phyloP scores from a whole-genome alignment of 176 grass and related monocot genomes.

The Microstegium vimineum region DNA sequence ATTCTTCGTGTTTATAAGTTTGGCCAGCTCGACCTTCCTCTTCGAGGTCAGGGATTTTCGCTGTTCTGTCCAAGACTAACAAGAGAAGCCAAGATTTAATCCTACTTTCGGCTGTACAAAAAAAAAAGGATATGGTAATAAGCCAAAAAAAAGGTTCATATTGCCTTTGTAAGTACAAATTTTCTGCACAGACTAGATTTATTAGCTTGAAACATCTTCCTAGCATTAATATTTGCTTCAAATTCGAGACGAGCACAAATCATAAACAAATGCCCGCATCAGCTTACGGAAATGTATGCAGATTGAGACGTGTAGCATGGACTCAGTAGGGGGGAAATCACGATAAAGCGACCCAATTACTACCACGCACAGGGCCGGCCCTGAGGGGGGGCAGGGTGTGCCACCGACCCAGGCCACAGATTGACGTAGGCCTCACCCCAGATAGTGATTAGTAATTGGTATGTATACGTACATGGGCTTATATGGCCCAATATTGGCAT shows the following conservation, averaged over 20 bases:
- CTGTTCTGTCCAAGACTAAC: constrained; percentile 86
- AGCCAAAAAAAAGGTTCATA: background rate
- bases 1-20: constrained; percentile 54
- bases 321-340: background rate
- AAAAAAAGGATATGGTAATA: background rate
- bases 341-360: background rate
- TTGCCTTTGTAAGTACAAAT: background rate
- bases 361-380: no score
- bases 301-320: background rate
- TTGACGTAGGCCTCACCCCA: no score
- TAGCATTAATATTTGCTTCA: background rate
- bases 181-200: background rate
- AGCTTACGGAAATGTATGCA: background rate
- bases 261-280: background rate
- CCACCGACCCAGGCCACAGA: no score
- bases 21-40: constrained; percentile 56
- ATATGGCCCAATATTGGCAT: no score
- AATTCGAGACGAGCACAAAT: background rate
- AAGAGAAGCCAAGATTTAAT: constrained; percentile 15
- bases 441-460: no score
- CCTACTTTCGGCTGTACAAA: background rate
- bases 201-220: background rate
- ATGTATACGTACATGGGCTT: no score
- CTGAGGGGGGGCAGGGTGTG: no score
- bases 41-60: constrained; percentile 63